Evolutionary conservation across 257 asterid genomes (phyloP).

Genomic region (Thymus quinquecostatus): DNA sequence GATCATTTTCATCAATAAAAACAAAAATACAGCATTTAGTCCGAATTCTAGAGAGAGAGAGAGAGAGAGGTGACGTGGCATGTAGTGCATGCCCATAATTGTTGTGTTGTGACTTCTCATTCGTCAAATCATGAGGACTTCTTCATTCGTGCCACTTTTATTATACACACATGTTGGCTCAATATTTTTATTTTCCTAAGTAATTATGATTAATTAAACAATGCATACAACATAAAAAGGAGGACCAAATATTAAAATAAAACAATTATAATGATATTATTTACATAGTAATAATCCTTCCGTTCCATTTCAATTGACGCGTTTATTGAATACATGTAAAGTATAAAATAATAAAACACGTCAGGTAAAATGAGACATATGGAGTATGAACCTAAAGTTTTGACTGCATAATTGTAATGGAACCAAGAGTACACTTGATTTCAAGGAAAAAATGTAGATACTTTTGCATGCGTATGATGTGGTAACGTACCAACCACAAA

Average conservation of each 20-base stretch:
- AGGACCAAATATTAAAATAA: no score
- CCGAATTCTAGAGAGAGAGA: slow-evolving; percentile 24
- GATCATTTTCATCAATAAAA: background rate
- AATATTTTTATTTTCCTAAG: no score
- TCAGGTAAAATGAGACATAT: no score
- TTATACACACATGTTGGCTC: background rate
- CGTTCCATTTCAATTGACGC: no score
- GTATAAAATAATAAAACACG: no score
- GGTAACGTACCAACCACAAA: background rate
- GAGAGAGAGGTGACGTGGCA: slow-evolving; percentile 3
- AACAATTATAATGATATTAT: no score
- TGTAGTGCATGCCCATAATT: slow-evolving; percentile 19
- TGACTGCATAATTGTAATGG: background rate
- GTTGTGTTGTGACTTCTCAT: slow-evolving; percentile 23
- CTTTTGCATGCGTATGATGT: background rate
- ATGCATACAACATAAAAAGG: no score
- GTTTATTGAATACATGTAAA: no score
- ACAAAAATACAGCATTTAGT: slow-evolving; percentile 20
- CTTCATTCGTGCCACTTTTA: background rate
- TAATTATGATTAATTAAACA: no score
- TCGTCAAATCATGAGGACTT: slow-evolving; percentile 30
- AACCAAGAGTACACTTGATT: background rate
- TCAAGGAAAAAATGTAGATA: background rate
- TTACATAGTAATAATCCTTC: no score
- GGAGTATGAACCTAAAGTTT: no score